Conservation (phyloP, 2,329 filamentous ascomycete species). For the Pochonia chlamydosporia region DNA sequence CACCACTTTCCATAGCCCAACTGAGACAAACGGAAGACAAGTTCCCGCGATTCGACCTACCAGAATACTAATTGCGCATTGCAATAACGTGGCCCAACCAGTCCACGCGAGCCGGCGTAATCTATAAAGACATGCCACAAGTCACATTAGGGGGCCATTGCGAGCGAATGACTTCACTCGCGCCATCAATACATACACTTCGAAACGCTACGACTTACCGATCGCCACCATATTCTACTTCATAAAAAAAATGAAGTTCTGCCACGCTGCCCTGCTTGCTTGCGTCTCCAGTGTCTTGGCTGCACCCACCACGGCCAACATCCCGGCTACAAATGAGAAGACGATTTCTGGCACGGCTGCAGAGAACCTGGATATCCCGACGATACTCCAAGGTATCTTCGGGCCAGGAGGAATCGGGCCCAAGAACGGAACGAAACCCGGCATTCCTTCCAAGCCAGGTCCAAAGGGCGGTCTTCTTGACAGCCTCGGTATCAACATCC, state of each 20-base stretch:
- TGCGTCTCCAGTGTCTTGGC: slow-evolving; percentile 1
- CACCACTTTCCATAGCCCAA: not conserved
- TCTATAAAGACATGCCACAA: no score
- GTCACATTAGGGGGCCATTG: no score
- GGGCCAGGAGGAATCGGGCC: not conserved
- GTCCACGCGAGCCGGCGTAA: no score
- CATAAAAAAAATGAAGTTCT: slow-evolving; percentile 3
- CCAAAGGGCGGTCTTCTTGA: not conserved
- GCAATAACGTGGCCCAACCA: no score
- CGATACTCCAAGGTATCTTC: not conserved
- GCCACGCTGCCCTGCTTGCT: not conserved
- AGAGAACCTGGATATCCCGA: not conserved
- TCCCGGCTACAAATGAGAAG: not conserved
- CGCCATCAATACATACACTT: no score
- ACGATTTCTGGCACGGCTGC: not conserved
- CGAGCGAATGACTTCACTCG: no score
- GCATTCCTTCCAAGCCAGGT: not conserved
- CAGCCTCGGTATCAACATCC: not conserved
- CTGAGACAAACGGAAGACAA: not conserved
- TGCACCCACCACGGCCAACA: not conserved
- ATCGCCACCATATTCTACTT: no score
- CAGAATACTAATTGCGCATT: no score
- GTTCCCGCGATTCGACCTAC: no score
- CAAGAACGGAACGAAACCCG: not conserved
- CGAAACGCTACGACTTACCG: not conserved